Conservation (phyloP, 2,329 filamentous ascomycete genomes). For the Aulographum hederae region DNA sequence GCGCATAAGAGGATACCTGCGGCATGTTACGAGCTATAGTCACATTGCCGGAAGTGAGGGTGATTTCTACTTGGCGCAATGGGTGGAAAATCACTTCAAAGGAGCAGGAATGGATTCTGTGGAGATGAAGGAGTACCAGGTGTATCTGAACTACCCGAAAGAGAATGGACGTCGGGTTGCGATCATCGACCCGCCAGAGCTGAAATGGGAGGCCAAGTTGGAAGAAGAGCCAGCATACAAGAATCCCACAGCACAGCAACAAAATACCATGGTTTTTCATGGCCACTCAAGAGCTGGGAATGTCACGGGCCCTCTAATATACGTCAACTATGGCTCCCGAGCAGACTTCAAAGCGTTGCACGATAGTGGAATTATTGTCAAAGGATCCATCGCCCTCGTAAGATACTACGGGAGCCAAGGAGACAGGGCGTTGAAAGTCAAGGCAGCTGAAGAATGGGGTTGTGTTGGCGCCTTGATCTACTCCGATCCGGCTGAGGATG, state of each 20-base stretch:
- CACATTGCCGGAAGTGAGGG: constrained; percentile 92
- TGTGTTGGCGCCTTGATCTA: constrained; percentile 82
- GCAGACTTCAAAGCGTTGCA: constrained; percentile 62
- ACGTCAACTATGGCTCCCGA: constrained; percentile 77
- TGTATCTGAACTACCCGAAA: constrained; percentile 84
- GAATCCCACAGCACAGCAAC: constrained; percentile 33
- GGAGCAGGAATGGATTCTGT: constrained; percentile 59
- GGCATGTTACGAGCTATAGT: constrained; percentile 65
- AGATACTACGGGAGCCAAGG: constrained; percentile 58
- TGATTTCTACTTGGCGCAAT: constrained; percentile 70
- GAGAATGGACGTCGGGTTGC: constrained; percentile 61
- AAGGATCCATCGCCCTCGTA: constrained; percentile 70
- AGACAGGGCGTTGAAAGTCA: constrained; percentile 67
- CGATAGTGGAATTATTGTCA: constrained; percentile 52
- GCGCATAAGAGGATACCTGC: constrained; percentile 45
- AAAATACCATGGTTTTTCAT: constrained; percentile 68
- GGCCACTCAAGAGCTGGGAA: constrained; percentile 76
- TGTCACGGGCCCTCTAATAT: constrained; percentile 71
- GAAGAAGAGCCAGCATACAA: constrained; percentile 62
- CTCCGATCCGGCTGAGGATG: constrained; percentile 74
- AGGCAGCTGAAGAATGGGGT: constrained; percentile 72
- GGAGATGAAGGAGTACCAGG: constrained; percentile 44
- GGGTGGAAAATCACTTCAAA: constrained; percentile 61
- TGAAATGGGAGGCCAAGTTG: constrained; percentile 60
- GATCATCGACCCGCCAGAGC: constrained; percentile 52